Percentiles rank a stretch among this genome's conserved stretches.
phyloP scores from a whole-genome alignment of 176 grass and related monocot species.

The Otatea glauca region DNA sequence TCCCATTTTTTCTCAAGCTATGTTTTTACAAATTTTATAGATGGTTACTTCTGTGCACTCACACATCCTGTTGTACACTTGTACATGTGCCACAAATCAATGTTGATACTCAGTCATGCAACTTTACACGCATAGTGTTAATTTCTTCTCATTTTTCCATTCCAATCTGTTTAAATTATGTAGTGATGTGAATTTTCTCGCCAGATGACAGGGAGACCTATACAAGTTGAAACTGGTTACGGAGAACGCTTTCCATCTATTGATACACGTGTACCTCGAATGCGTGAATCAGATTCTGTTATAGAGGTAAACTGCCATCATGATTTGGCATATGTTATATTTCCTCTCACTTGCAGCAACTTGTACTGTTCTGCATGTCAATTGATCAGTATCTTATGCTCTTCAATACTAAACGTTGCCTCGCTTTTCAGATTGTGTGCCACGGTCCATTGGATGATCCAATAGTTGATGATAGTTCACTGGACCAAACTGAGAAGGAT shows the following conservation, averaged over 20 bases:
- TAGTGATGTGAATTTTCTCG: constrained; percentile 39
- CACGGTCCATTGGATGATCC: constrained; percentile 67
- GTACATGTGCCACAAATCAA: neutral
- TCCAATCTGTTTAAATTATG: constrained; percentile 18
- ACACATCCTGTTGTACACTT: constrained; percentile 24
- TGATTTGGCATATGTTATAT: constrained; percentile 28
- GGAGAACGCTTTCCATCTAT: constrained; percentile 83
- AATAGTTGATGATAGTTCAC: constrained; percentile 48
- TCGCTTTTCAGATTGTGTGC: constrained; percentile 66
- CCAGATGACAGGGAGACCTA: constrained; percentile 94
- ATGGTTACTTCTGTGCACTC: constrained; percentile 2
- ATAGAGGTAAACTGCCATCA: constrained; percentile 76
- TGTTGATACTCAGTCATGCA: constrained; percentile 6
- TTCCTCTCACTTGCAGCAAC: constrained; percentile 5
- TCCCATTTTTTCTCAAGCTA: constrained; percentile 3
- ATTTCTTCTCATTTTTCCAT: neutral
- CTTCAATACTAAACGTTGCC: constrained; percentile 31
- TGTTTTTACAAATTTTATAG: constrained; percentile 3
- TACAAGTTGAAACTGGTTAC: constrained; percentile 85
- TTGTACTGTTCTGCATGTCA: constrained; percentile 8
- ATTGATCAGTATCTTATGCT: neutral
- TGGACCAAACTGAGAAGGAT: constrained; percentile 72
- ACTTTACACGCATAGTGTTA: neutral
- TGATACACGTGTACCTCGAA: constrained; percentile 73
- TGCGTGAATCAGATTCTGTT: constrained; percentile 92